phyloP scores from a whole-genome alignment of 352 stramenopile species.

The Pythium volutum region DNA sequence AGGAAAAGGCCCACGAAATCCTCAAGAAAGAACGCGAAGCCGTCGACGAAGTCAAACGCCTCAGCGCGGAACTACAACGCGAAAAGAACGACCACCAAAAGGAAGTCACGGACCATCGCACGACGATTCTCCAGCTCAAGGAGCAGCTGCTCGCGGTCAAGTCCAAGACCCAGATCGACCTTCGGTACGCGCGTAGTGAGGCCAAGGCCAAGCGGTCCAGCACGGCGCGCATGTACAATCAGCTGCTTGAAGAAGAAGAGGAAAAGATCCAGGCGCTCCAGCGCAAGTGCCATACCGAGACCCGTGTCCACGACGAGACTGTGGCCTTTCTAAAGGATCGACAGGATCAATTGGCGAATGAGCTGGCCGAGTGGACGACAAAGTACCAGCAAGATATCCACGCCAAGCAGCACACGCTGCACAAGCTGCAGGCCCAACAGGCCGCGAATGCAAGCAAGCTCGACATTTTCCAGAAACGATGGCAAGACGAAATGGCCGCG shows the following conservation, averaged over 20 bases:
- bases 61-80: slow-evolving; percentile 71
- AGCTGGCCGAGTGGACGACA: slow-evolving; percentile 65
- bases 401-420: slow-evolving; percentile 59
- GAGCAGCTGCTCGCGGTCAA: slow-evolving; percentile 82
- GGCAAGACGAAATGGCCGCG: slow-evolving; percentile 65
- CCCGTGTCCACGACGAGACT: slow-evolving; percentile 72
- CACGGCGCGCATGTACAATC: slow-evolving; percentile 71
- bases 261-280: slow-evolving; percentile 67
- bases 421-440: slow-evolving; percentile 57
- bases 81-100: slow-evolving; percentile 81
- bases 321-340: slow-evolving; percentile 78
- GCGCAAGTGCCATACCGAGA: slow-evolving; percentile 57
- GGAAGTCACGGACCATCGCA: slow-evolving; percentile 67
- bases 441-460: slow-evolving; percentile 54
- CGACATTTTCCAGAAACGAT: slow-evolving; percentile 62
- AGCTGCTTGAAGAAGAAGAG: slow-evolving; percentile 77
- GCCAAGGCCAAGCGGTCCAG: slow-evolving; percentile 83
- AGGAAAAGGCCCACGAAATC: slow-evolving; percentile 78
- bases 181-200: slow-evolving; percentile 75
- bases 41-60: slow-evolving; percentile 82
- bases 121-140: slow-evolving; percentile 74
- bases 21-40: slow-evolving; percentile 85
- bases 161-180: slow-evolving; percentile 83
- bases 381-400: slow-evolving; percentile 86
- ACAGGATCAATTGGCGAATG: slow-evolving; percentile 59